These are phyloP conservation scores for Suillus sp. DNA, from an alignment of 768 basidiomycete species.

Conservation along the genomic window DNA sequence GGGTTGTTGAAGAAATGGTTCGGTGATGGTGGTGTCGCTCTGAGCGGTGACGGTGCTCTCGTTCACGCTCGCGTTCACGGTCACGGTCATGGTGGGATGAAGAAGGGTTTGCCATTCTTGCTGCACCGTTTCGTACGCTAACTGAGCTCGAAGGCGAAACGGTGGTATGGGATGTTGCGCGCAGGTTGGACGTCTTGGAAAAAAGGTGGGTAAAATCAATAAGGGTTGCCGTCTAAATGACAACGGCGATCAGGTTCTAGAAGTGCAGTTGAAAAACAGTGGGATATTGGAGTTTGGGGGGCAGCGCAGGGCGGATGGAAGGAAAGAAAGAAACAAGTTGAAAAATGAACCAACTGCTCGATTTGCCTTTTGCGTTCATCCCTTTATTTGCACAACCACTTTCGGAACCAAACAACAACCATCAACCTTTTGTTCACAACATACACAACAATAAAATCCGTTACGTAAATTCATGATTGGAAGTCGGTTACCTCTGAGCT, in stretches of 20 bases:
- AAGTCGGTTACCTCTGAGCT: too few species aligned
- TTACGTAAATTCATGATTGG: not conserved
- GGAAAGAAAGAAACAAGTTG: conserved; percentile 20
- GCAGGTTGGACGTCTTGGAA: conserved; percentile 69
- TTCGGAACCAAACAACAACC: conserved; percentile 29
- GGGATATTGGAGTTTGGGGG: conserved; percentile 16
- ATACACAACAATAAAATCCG: not conserved
- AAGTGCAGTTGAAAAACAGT: conserved; percentile 18
- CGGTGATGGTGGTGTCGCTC: conserved; percentile 77
- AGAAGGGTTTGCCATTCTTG: conserved; percentile 82
- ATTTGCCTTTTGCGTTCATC: conserved; percentile 25
- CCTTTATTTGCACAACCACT: conserved; percentile 27
- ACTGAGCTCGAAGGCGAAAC: conserved; percentile 71
- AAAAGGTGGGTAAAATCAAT: conserved; percentile 27
- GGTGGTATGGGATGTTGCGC: conserved; percentile 59
- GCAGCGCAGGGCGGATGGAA: conserved; percentile 17
- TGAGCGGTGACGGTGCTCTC: conserved; percentile 54
- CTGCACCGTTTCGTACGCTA: conserved; percentile 51
- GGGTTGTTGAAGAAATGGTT: conserved; percentile 88
- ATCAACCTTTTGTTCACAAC: not conserved
- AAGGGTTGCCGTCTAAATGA: conserved; percentile 7
- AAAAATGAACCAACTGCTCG: conserved; percentile 34
- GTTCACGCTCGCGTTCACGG: conserved; percentile 53
- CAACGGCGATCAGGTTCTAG: conserved; percentile 3
- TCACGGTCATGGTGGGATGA: conserved; percentile 75